Evolutionary conservation across 2,329 filamentous ascomycete species (phyloP), one percentile per base, ranked within the genome.

Genomic region (Cladosporium sp.): DNA sequence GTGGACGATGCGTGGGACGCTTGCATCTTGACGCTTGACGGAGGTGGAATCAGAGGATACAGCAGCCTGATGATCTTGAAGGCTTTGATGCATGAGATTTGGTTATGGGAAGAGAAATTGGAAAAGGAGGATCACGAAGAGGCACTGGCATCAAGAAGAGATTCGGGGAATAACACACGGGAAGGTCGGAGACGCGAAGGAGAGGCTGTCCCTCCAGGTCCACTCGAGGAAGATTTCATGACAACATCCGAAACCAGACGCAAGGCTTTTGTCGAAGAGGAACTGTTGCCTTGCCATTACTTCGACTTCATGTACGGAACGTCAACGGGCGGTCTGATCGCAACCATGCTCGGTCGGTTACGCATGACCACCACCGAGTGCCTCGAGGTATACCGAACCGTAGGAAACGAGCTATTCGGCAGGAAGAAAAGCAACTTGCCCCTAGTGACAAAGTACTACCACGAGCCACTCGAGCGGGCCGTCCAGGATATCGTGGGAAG

Each of bases 241-340:
- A 34, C 45, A 37, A 39, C 43, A 7, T 39, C 43, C 18, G 34
- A 36, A n/a, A 49, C 32, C 18, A 42, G 27, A 13, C 40, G 41
- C 15, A 50, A 39, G 22, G 22, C 32, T 3, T 50, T 50, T 22
- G 47, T 50, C 13, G 47, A 50, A 53, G 65, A 72, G 41, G 68
- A 73, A 39, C 65, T 77, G 1, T 61, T 75, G 9, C 75, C 74
- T 51, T 76, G 73, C 52, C 72, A 78, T 54, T 78, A 77, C 60
- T 78, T 78, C 61, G 75, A 79, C 55, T 74, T 75, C 62, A 77
- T 78, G 67, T 77, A 75, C 50, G 75, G 75, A 18, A 78, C 75
- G 4, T 74, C 70, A 34, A 78, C 74, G 0, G 75, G 75, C n/a
- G 75, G 75, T 11, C 62, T 77, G 34, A 77, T 77, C 51, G 72